These are phyloP conservation scores for Termitomyces sp. DNA, from an alignment of 768 basidiomycete species.

Conservation along the genomic window DNA sequence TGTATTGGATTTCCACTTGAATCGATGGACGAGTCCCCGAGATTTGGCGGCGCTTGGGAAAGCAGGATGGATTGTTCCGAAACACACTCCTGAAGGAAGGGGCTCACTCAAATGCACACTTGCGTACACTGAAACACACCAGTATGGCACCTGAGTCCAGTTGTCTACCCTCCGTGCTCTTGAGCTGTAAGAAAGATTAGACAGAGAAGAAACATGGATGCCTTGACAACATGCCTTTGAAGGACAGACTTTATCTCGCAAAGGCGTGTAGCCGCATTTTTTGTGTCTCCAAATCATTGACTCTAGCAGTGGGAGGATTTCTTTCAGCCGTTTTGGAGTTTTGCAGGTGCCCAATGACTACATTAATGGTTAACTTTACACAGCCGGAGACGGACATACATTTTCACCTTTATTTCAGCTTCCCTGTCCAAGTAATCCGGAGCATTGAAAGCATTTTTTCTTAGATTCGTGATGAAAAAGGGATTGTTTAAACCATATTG, in stretches of 20 bases:
- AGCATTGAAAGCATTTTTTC: constrained; percentile 26
- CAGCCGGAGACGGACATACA: not conserved
- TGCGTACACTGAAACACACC: constrained; percentile 26
- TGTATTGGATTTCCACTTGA: constrained; percentile 43
- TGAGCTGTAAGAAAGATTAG: constrained; percentile 25
- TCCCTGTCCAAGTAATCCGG: constrained; percentile 60
- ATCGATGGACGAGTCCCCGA: constrained; percentile 43
- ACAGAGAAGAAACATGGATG: not conserved
- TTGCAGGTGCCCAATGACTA: constrained; percentile 43
- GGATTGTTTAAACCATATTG: constrained; percentile 66
- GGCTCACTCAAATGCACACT: not conserved
- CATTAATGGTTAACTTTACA: not conserved
- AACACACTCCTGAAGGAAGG: constrained; percentile 56
- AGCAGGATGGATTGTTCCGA: constrained; percentile 60
- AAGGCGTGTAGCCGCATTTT: constrained; percentile 63
- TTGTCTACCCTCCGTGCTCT: constrained; percentile 28
- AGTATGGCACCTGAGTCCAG: constrained; percentile 64
- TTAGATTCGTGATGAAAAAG: constrained; percentile 32
- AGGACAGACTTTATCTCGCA: constrained; percentile 64
- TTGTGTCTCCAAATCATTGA: constrained; percentile 62
- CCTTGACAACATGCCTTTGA: constrained; percentile 51
- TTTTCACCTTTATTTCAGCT: constrained; percentile 58
- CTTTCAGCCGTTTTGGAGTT: constrained; percentile 71
- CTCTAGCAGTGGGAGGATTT: constrained; percentile 46
- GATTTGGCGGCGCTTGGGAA: constrained; percentile 42